phyloP scores from a whole-genome alignment of 768 basidiomycete species.

The Tubosaeta sp. region DNA sequence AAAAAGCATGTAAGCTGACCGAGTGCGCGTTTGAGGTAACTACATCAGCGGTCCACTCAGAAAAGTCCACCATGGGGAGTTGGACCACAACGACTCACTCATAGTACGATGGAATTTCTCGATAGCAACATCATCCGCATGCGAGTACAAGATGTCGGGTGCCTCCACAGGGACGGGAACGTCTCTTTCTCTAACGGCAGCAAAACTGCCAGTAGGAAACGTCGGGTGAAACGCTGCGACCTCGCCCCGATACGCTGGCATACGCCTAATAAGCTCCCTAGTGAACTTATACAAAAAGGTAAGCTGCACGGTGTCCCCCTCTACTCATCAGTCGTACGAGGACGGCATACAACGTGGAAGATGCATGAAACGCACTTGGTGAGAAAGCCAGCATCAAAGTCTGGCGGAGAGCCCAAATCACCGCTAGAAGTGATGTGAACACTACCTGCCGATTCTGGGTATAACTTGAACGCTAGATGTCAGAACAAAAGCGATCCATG shows the following conservation, averaged over 20 bases:
- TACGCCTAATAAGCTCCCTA: slow-evolving; percentile 53
- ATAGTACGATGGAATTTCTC: slow-evolving; percentile 21
- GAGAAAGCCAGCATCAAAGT: slow-evolving; percentile 44
- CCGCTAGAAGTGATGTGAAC: too few relatives aligned
- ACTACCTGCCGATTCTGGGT: too few relatives aligned
- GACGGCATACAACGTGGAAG: background rate
- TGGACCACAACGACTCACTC: slow-evolving; percentile 1
- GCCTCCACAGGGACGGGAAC: slow-evolving; percentile 22
- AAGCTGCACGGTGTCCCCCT: slow-evolving; percentile 40
- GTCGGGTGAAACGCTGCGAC: slow-evolving; percentile 17
- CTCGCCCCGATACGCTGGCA: slow-evolving; percentile 33
- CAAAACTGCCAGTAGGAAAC: slow-evolving; percentile 28
- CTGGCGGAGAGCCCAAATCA: slow-evolving; percentile 38
- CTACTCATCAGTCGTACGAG: slow-evolving; percentile 1
- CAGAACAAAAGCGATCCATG: background rate
- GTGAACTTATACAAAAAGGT: slow-evolving; percentile 51
- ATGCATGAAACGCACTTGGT: slow-evolving; percentile 32
- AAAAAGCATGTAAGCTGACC: background rate
- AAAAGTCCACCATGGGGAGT: too few relatives aligned
- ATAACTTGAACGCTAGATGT: background rate
- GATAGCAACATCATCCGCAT: slow-evolving; percentile 33
- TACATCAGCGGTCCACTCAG: too few relatives aligned
- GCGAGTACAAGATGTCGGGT: slow-evolving; percentile 32
- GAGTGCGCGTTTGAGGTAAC: too few relatives aligned
- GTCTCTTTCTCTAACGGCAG: slow-evolving; percentile 17